Base-by-base conservation (phyloP, 164 flowering plant species). In the Houttuynia cordata region DNA sequence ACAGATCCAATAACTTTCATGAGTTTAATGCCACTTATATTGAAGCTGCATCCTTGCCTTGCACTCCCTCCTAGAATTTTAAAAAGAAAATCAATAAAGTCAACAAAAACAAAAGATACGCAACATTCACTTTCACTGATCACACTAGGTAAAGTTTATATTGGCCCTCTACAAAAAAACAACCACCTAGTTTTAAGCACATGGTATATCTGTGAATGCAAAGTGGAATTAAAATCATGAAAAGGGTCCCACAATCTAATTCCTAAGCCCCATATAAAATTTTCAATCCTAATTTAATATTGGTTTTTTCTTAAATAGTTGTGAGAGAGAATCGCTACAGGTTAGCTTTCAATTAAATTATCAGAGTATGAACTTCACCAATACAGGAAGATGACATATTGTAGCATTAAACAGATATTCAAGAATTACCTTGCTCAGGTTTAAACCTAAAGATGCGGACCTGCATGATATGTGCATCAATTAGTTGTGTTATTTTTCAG, bases 1-100 rank as follows among this genome's bases (percentile, higher is more conserved):
- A 84, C 79, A 52, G 85, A 70, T 71, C 95, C 92, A 73, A 75
- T 81, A 58, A 85, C 81, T 69, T 87, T 87, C 47, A 81, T 22
- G 54, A 69, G 68, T 66, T 91, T 85, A 42, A 85, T 49, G 62
- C 79, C 76, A 0, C 74, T 80, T 59, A 88, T 67, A 24, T 77
- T 68, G 67, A 83, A 76, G 64, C 68, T 76, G 71, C 68, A 78
- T 69, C 87, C 91, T 74, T 80, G 87, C 82, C 75, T 88, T 60
- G 80, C 52, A 74, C 71, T 77, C 63, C 82, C 96, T 88, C 82
- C 15, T 19, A 70, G 24, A 65, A 58, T 18, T 23, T 25, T 15
- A 24, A 54, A 17, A 24, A 53, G 17, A 21, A 0, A n/a, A 24
- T 66, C 14, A 61, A 25, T 18, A 34, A 41, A 47, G 4, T 57